Conservation (phyloP, 2,329 filamentous ascomycete genomes). For the Penicillium sp. region DNA sequence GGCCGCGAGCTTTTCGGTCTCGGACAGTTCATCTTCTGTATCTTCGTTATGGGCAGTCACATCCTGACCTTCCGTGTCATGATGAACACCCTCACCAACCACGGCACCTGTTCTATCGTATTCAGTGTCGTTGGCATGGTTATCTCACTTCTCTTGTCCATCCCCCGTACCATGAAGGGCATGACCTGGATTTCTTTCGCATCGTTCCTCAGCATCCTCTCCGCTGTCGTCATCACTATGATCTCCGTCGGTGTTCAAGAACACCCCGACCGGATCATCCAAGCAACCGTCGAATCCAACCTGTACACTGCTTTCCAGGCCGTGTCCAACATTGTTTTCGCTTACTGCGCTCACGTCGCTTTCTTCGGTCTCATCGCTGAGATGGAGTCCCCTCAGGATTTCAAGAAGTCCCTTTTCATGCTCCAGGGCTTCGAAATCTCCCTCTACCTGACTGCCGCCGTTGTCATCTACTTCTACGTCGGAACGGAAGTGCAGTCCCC, state of each 20-base stretch:
- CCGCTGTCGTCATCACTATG: conserved; percentile 66
- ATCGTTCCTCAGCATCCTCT: conserved; percentile 61
- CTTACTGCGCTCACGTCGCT: conserved; percentile 66
- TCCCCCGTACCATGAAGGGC: conserved; percentile 61
- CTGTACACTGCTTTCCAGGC: conserved; percentile 60
- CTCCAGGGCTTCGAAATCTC: conserved; percentile 60
- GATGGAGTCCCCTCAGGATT: conserved; percentile 60
- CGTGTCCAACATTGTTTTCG: conserved; percentile 69
- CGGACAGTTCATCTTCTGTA: conserved; percentile 62
- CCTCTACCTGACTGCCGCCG: conserved; percentile 64
- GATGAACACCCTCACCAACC: conserved; percentile 62
- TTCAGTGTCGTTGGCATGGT: conserved; percentile 61
- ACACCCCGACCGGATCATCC: conserved; percentile 39
- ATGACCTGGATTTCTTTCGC: conserved; percentile 62
- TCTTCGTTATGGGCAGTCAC: conserved; percentile 70
- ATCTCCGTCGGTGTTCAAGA: conserved; percentile 60
- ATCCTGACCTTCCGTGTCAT: conserved; percentile 68
- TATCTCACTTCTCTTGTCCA: conserved; percentile 49
- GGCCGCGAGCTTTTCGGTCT: conserved; percentile 63
- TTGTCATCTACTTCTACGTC: conserved; percentile 67
- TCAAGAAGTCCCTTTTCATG: conserved; percentile 61
- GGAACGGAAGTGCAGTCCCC: conserved; percentile 62
- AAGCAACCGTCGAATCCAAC: conserved; percentile 41
- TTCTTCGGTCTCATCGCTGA: conserved; percentile 68
- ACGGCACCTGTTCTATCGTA: conserved; percentile 62